Base-by-base conservation (phyloP, 108 stramenopile species). In the Epithemia pelagica region DNA sequence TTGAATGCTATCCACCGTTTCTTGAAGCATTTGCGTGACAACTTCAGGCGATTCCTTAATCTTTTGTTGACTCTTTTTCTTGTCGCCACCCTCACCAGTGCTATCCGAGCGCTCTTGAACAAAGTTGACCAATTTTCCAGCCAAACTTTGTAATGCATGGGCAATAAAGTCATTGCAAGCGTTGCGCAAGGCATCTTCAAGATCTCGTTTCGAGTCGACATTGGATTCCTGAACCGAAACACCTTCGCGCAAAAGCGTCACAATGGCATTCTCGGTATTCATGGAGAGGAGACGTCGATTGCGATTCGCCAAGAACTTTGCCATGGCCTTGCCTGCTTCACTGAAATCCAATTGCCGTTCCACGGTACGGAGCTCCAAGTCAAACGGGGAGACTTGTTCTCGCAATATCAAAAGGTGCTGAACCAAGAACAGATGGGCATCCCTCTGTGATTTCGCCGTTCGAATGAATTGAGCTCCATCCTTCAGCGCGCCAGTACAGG, bases 351-450 rank as follows among this genome's bases (percentile, higher is more conserved):
- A 83, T 67, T 89, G 88, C 5, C 90, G 78, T 70, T 93, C 92
- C 0, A 93, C 89, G 20, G 86, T 80, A 18, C 89, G 88, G 1
- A 96, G 76, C 58, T 95, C 88, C 28, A 96, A 85, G 65, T 95
- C 92, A 74, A 96, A 96, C 5, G 96, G 96, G 53, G 91, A 90
- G 2, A 96, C 84, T 66, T 96, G 96, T 68, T 96, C 96, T 15
- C 96, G 78, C 30, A 96, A 75, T 71, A 93, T 91, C 90, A 88
- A 33, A 3, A 32, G 19, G 31, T 65, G 63, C 55, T 61, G 32
- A 57, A 62, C 52, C 26, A 95, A 74, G 65, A 96, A 96, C 61
- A 96, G 74, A 73, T 96, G 91, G 3, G 83, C 76, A 73, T 95
- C 85, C 55, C 92, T 72, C 58, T 74, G 68, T 29, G 89, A 87